Percentiles rank a stretch among this genome's conserved stretches.
phyloP scores from a whole-genome alignment of 139 green algal species.

The Ulvella scutata region DNA sequence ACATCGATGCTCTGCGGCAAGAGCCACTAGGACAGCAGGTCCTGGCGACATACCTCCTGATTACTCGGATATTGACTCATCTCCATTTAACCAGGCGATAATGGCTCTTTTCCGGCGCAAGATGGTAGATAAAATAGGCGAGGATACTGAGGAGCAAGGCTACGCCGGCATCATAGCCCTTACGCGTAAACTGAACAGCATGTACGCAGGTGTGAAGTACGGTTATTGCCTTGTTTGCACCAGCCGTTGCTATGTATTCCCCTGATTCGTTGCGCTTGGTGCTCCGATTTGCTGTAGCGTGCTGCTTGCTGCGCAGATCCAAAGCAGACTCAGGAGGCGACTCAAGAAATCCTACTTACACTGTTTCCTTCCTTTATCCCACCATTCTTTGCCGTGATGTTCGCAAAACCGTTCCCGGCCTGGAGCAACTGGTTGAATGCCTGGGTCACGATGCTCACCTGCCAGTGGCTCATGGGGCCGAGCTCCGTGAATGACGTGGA shows the following conservation, averaged over 20 bases:
- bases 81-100: slow-evolving; percentile 43
- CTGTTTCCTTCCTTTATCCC: slow-evolving; percentile 74
- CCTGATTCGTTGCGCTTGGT: no score
- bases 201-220: slow-evolving; percentile 6
- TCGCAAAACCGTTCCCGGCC: slow-evolving; percentile 24
- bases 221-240: no score
- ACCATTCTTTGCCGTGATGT: slow-evolving; percentile 46
- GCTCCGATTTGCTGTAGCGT: no score
- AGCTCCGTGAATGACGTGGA: slow-evolving; percentile 72
- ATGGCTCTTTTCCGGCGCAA: slow-evolving; percentile 62
- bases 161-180: slow-evolving; percentile 79
- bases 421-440: slow-evolving; percentile 58
- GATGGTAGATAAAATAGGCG: slow-evolving; percentile 47
- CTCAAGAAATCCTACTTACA: slow-evolving; percentile 44
- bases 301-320: slow-evolving; percentile 9
- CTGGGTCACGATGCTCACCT: slow-evolving; percentile 54
- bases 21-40: slow-evolving; percentile 3
- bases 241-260: no score
- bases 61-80: slow-evolving; percentile 33
- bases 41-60: slow-evolving; percentile 5
- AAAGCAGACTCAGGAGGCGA: slow-evolving; percentile 38
- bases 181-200: slow-evolving; percentile 56
- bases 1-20: no score
- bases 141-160: slow-evolving; percentile 33
- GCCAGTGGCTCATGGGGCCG: slow-evolving; percentile 83